These are phyloP conservation scores for Apiospora pterosperma DNA, from an alignment of 2,329 filamentous ascomycete genomes.

Conservation along the genomic window DNA sequence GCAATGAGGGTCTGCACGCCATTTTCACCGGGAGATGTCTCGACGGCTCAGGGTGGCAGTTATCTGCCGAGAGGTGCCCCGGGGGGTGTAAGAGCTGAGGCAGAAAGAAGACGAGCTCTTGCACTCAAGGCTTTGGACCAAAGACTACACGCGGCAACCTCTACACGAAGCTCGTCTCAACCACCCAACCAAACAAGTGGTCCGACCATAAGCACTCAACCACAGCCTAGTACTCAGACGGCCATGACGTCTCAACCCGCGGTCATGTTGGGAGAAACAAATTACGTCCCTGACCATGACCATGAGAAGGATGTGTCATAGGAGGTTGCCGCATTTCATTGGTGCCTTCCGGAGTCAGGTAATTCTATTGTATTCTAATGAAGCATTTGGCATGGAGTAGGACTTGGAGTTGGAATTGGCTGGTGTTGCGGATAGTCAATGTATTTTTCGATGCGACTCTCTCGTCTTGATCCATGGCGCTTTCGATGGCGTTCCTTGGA, in stretches of 20 bases:
- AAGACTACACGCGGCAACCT: constrained; percentile 78
- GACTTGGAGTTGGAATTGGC: not conserved
- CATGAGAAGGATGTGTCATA: constrained; percentile 28
- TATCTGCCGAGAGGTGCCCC: constrained; percentile 54
- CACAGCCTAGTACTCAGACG: constrained; percentile 51
- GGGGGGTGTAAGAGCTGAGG: constrained; percentile 79
- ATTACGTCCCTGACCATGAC: constrained; percentile 64
- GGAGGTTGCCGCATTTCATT: not conserved
- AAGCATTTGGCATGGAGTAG: not conserved
- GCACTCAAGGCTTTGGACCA: constrained; percentile 92
- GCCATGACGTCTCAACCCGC: constrained; percentile 54
- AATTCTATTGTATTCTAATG: not conserved
- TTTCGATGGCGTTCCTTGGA: not conserved
- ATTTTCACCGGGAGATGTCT: constrained; percentile 78
- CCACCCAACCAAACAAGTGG: constrained; percentile 46
- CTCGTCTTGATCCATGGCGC: not conserved
- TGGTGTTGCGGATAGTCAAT: not conserved
- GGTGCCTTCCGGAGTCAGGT: not conserved
- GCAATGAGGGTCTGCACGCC: constrained; percentile 76
- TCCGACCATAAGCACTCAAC: constrained; percentile 56
- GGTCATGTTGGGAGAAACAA: constrained; percentile 65
- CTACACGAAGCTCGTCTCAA: constrained; percentile 33
- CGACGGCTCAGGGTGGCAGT: constrained; percentile 67
- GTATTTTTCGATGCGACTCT: not conserved
- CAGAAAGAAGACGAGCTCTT: constrained; percentile 82